phyloP scores from a whole-genome alignment of 1,284 basidiomycete species.

The Ganoderma multipileum region DNA sequence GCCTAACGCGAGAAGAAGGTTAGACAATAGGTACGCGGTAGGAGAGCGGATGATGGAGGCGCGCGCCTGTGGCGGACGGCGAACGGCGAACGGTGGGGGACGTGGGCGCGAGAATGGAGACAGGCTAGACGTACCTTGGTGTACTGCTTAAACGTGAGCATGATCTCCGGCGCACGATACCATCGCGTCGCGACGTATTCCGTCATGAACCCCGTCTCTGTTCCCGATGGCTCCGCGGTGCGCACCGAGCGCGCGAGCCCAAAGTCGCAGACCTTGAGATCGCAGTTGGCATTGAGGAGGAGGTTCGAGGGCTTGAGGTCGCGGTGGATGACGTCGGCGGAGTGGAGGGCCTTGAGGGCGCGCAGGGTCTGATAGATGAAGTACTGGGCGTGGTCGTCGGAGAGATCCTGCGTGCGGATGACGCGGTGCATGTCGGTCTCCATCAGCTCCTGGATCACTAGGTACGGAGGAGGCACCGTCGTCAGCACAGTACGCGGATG shows the following conservation, averaged over 20 bases:
- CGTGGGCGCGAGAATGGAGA: background rate
- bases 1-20: slow-evolving; percentile 54
- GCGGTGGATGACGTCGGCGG: slow-evolving; percentile 93
- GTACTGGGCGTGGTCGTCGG: slow-evolving; percentile 81
- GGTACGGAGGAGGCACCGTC: background rate
- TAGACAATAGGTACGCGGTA: slow-evolving; percentile 22
- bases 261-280: slow-evolving; percentile 76
- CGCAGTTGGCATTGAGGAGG: slow-evolving; percentile 95
- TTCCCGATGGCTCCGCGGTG: slow-evolving; percentile 85
- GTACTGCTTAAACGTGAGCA: slow-evolving; percentile 97
- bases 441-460: slow-evolving; percentile 80
- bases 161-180: slow-evolving; percentile 96
- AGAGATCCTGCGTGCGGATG: slow-evolving; percentile 81
- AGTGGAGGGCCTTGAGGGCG: slow-evolving; percentile 93
- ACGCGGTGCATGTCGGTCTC: slow-evolving; percentile 80
- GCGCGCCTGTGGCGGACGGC: background rate
- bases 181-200: slow-evolving; percentile 94
- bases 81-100: background rate
- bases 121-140: slow-evolving; percentile 68
- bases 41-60: background rate
- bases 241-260: slow-evolving; percentile 89
- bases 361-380: slow-evolving; percentile 85
- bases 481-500: background rate
- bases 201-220: slow-evolving; percentile 91
- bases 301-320: slow-evolving; percentile 97